These are phyloP conservation scores for Periconia sp. DNA, from an alignment of 2,329 filamentous ascomycete species.

Conservation along the genomic window DNA sequence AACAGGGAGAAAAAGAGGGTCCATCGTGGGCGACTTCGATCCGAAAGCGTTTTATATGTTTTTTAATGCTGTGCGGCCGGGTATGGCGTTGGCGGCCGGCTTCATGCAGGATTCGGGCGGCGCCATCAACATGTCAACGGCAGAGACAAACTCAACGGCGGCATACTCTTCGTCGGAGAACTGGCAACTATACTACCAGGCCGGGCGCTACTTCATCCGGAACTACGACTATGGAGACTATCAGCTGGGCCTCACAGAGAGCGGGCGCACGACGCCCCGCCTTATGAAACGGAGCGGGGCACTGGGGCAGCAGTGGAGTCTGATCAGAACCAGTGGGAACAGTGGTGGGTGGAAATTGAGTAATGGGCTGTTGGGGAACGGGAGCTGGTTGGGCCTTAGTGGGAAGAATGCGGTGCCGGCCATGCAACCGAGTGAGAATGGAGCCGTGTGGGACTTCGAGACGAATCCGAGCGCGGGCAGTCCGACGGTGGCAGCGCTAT, in stretches of 20 bases:
- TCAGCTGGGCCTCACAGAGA: constrained; percentile 15
- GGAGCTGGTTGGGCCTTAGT: constrained; percentile 3
- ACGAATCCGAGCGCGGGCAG: constrained; percentile 10
- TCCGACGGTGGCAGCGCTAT: not conserved
- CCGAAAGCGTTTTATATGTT: constrained; percentile 11
- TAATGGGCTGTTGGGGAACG: constrained; percentile 15
- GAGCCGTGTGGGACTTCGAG: constrained; percentile 12
- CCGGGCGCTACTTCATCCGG: constrained; percentile 23
- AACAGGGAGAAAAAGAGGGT: too few relatives aligned
- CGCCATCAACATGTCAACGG: constrained; percentile 11
- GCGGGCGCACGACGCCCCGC: constrained; percentile 1
- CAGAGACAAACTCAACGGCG: not conserved
- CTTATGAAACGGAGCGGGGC: constrained; percentile 9
- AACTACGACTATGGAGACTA: constrained; percentile 19
- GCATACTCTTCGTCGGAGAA: constrained; percentile 14
- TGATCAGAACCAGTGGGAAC: not conserved
- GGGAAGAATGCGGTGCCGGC: constrained; percentile 2
- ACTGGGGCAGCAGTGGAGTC: constrained; percentile 16
- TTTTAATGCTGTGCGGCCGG: constrained; percentile 2
- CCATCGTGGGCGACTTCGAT: constrained; percentile 7
- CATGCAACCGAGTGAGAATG: constrained; percentile 9
- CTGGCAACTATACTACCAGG: constrained; percentile 23
- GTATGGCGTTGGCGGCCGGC: constrained; percentile 8
- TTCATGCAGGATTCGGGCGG: constrained; percentile 1
- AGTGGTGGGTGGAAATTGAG: constrained; percentile 8